A percentile compares a stretch with the other conserved stretches of the same genome.
phyloP scores from a whole-genome alignment of 2,329 filamentous ascomycete genomes.

The Hirsutella rhossiliensis region DNA sequence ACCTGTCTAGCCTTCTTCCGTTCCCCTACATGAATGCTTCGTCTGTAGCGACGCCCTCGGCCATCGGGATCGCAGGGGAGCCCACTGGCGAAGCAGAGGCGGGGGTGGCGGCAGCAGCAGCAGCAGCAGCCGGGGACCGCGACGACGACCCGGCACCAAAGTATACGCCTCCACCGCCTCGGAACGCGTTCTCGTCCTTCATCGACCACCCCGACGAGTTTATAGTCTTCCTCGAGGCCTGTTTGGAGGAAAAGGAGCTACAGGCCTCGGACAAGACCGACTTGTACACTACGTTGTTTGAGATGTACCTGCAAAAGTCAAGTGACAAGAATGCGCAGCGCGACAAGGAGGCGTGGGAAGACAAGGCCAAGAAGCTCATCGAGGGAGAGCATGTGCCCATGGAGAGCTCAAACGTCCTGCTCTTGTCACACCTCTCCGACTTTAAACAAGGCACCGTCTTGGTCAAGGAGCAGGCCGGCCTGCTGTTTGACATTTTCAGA shows the following conservation, averaged over 20 bases:
- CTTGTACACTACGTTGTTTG: conserved; percentile 88
- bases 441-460: conserved; percentile 86
- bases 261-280: conserved; percentile 68
- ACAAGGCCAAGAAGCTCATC: conserved; percentile 80
- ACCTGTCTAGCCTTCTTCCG: conserved; percentile 71
- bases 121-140: conserved; percentile 31
- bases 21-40: conserved; percentile 72
- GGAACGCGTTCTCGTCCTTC: conserved; percentile 90
- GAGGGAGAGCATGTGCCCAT: conserved; percentile 72
- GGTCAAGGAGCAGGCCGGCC: conserved; percentile 84
- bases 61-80: conserved; percentile 35
- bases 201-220: conserved; percentile 91
- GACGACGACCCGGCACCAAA: conserved; percentile 33
- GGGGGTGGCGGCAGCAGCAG: conserved; percentile 15
- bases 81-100: conserved; percentile 39
- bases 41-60: conserved; percentile 38
- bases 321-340: conserved; percentile 55
- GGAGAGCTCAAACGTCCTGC: conserved; percentile 85
- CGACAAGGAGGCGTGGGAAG: conserved; percentile 72
- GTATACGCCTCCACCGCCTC: conserved; percentile 71
- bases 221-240: conserved; percentile 83
- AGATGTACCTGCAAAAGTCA: conserved; percentile 93
- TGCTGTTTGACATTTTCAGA: conserved; percentile 91
- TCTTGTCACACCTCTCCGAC: conserved; percentile 82
- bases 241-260: conserved; percentile 60